phyloP scores from a whole-genome alignment of 768 basidiomycete species.

The Pisolithus sp. region DNA sequence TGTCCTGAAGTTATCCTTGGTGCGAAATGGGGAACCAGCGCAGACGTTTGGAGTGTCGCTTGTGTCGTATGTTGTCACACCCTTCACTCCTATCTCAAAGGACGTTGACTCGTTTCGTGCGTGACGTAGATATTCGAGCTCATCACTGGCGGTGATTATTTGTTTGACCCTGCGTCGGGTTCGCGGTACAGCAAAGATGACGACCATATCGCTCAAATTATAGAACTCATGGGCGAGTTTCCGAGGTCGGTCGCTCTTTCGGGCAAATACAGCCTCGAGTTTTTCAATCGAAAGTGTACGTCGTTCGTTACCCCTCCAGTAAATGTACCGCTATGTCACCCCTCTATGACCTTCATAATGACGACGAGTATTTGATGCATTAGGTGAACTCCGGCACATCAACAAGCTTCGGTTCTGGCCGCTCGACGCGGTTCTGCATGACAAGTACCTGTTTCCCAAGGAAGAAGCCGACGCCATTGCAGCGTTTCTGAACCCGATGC shows the following conservation, averaged over 20 bases:
- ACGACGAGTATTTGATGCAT: background rate
- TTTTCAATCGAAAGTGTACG: slow-evolving; percentile 93
- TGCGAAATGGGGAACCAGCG: slow-evolving; percentile 91
- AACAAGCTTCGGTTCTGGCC: slow-evolving; percentile 93
- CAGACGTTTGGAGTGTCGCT: slow-evolving; percentile 95
- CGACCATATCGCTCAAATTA: slow-evolving; percentile 96
- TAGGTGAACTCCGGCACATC: slow-evolving; percentile 87
- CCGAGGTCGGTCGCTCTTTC: slow-evolving; percentile 77
- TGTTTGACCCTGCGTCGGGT: slow-evolving; percentile 95
- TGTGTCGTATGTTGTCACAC: slow-evolving; percentile 55
- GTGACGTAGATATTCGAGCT: slow-evolving; percentile 79
- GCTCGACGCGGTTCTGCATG: slow-evolving; percentile 70
- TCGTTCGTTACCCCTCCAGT: background rate
- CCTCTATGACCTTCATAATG: slow-evolving; percentile 7
- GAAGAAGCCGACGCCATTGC: slow-evolving; percentile 76
- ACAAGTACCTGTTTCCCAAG: slow-evolving; percentile 92
- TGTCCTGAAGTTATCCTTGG: slow-evolving; percentile 97
- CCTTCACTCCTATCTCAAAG: background rate
- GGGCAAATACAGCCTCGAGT: slow-evolving; percentile 91
- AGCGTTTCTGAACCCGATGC: slow-evolving; percentile 83
- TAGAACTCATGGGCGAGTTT: slow-evolving; percentile 90
- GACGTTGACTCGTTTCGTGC: background rate
- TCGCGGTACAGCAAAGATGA: slow-evolving; percentile 95
- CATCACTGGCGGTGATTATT: slow-evolving; percentile 93
- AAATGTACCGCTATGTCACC: background rate